Evolutionary conservation across 148 eudicot genomes (phyloP).

Genomic region (Bassia scoparia): DNA sequence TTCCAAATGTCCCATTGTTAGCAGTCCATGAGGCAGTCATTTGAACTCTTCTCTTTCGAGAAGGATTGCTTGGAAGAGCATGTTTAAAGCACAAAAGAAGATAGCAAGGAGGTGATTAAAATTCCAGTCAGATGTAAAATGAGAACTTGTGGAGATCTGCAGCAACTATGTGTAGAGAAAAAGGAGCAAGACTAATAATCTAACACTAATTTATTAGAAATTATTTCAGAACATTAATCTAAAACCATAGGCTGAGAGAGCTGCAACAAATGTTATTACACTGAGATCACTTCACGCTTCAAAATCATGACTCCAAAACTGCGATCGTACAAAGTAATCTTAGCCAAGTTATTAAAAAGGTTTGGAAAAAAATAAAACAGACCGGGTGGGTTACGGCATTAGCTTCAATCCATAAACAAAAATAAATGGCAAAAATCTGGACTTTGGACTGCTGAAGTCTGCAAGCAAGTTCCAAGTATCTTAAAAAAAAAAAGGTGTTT

Average conservation of each 20-base stretch:
- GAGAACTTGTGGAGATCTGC: too few relatives aligned
- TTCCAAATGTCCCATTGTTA: conserved; percentile 95
- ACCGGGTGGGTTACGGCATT: not conserved
- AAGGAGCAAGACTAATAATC: too few relatives aligned
- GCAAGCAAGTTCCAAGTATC: too few relatives aligned
- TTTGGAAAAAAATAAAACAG: not conserved
- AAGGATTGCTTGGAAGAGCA: conserved; percentile 44
- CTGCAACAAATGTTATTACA: too few relatives aligned
- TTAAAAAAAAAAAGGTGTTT: not conserved
- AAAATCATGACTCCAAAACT: too few relatives aligned
- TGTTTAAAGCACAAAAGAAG: conserved; percentile 29
- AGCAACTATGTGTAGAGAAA: too few relatives aligned
- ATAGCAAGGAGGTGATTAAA: conserved; percentile 4
- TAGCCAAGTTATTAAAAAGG: too few relatives aligned
- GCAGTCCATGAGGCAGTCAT: conserved; percentile 83
- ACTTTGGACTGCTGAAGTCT: not conserved
- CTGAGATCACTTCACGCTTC: too few relatives aligned
- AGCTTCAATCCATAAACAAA: not conserved
- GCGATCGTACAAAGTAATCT: too few relatives aligned
- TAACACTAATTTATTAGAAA: too few relatives aligned
- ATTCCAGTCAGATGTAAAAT: not conserved
- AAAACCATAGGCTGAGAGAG: too few relatives aligned
- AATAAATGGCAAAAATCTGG: not conserved
- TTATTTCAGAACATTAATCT: too few relatives aligned
- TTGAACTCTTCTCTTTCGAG: conserved; percentile 70